phyloP scores from a whole-genome alignment of 1,284 basidiomycete genomes.

The Naganishia cerealis region DNA sequence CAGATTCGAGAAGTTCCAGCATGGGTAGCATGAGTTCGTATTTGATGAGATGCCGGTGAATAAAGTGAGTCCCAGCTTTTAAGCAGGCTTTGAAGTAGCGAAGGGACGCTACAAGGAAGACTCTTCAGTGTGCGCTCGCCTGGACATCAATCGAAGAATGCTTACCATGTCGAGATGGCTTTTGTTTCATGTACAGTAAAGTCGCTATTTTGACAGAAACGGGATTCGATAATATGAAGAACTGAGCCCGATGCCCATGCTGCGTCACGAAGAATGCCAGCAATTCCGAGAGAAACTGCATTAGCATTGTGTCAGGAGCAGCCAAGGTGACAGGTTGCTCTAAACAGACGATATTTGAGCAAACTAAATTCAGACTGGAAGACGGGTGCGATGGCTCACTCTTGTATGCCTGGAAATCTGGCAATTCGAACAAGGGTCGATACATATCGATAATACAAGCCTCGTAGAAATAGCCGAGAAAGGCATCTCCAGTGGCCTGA shows the following conservation, averaged over 20 bases:
- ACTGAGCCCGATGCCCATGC: conserved; percentile 86
- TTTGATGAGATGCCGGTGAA: conserved; percentile 80
- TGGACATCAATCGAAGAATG: not conserved
- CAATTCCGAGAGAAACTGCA: conserved; percentile 82
- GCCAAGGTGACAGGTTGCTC: conserved; percentile 51
- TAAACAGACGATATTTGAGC: not conserved
- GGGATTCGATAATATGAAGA: conserved; percentile 78
- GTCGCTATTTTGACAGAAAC: conserved; percentile 71
- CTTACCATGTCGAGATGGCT: conserved; percentile 83
- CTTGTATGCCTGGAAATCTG: conserved; percentile 68
- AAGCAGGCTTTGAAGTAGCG: conserved; percentile 87
- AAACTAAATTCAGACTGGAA: not conserved
- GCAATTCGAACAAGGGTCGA: conserved; percentile 72
- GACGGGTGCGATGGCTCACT: conserved; percentile 55
- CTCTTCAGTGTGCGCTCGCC: not conserved
- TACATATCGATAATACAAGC: conserved; percentile 58
- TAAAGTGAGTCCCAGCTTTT: conserved; percentile 80
- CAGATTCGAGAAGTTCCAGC: conserved; percentile 74
- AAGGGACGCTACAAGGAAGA: conserved; percentile 66
- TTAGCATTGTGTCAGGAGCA: conserved; percentile 72
- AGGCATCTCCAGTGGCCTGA: conserved; percentile 82
- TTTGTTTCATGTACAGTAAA: conserved; percentile 79
- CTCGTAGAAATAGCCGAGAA: conserved; percentile 87
- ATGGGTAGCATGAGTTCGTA: conserved; percentile 79
- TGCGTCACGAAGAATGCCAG: conserved; percentile 83